Base-by-base conservation (phyloP, 805 yeast species). In the Saccharomycopsis guyanensis region DNA sequence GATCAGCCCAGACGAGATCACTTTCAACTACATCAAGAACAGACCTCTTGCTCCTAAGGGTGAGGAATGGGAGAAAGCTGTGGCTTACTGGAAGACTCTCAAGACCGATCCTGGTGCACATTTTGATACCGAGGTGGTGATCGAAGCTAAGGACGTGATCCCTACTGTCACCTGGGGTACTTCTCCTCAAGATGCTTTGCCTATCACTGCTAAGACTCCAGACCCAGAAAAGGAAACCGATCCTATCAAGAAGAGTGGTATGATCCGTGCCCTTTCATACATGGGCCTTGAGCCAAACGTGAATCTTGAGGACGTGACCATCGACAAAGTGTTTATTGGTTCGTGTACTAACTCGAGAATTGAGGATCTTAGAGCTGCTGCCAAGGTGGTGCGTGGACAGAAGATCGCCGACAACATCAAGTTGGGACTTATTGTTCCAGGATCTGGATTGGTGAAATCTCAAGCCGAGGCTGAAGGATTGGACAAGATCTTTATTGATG, bases 121-220 rank as follows among this genome's bases (percentile, higher is more conserved):
- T 51, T 93, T 89, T 56, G 98, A 93, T 61, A 68, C 76, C 56
- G 96, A 86, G 56, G 81, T 93, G 56, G 69, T 72, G 38, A 85
- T 93, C 63, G 71, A 82, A 55, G 95, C 94, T 44, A 67, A 73
- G 22, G 97, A 91, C 58, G 81, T 93, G 51, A 78, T 85, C 43
- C 98, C 98, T 56, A 93, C 98, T 20, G 87, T 93, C 52, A 93
- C 98, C 22, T 93, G 98, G 98, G 98, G 98, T 72, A 93, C 93
- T 57, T 91, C 97, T 58, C 98, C 98, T 27, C 97, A 93, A 69
- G 98, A 93, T 63, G 97, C 97, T 40, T 72, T 93, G 54, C 97
- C 98, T 51, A 89, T 93, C 58, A 82, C 94, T 13, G 95, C 86
- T 32, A 59, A 68, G 16, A 95, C 88, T 39, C 98, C 98, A 43